phyloP scores from a whole-genome alignment of 352 stramenopile species.

The Phytophthora vignae region DNA sequence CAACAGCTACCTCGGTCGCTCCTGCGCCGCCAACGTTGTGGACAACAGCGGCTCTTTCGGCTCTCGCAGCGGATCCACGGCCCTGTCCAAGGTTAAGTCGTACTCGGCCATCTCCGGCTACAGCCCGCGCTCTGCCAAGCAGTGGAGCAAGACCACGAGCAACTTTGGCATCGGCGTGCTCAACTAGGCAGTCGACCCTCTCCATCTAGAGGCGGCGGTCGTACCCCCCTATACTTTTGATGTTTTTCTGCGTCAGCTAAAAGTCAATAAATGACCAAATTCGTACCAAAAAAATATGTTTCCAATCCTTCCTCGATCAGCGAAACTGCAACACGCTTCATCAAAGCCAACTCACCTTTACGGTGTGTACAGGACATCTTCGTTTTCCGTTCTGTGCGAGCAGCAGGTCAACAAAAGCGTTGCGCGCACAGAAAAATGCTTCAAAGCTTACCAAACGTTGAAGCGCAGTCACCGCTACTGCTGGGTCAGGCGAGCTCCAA shows the following conservation, averaged over 20 bases:
- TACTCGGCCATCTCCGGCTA: conserved; percentile 19
- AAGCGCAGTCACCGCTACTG: neutral
- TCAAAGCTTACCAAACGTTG: conserved; percentile 5
- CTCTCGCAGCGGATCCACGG: conserved; percentile 24
- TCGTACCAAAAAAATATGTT: no score
- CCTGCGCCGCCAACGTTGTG: conserved; percentile 38
- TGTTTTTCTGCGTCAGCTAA: neutral
- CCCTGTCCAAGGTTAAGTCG: conserved; percentile 22
- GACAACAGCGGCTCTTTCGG: conserved; percentile 26
- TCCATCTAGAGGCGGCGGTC: neutral
- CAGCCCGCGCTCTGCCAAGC: conserved; percentile 18
- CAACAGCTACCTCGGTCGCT: conserved; percentile 33
- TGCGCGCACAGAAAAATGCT: conserved; percentile 34
- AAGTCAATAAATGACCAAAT: neutral
- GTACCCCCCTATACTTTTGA: neutral
- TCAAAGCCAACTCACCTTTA: no score
- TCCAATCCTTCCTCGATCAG: no score
- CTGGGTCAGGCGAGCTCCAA: neutral
- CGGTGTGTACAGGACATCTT: neutral
- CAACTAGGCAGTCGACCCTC: conserved; percentile 3
- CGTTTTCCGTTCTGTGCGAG: conserved; percentile 5
- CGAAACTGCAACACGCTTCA: no score
- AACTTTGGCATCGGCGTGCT: conserved; percentile 40
- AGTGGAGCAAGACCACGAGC: conserved; percentile 23
- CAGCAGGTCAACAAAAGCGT: conserved; percentile 8